phyloP scores from a whole-genome alignment of 305 asterid genomes.

The Solanum hybrid region DNA sequence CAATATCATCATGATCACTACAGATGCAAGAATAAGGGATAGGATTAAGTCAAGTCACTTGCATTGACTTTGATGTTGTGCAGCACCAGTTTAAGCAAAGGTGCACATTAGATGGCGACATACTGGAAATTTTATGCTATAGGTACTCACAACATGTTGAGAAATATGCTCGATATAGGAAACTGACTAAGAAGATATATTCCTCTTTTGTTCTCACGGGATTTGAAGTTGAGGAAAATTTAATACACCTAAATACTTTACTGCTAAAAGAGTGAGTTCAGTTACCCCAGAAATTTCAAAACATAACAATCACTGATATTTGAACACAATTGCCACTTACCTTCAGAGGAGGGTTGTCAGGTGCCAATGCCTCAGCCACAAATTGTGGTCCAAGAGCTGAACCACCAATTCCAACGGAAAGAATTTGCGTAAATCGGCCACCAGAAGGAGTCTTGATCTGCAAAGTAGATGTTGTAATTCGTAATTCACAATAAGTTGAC shows the following conservation, averaged over 20 bases:
- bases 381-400: conserved; percentile 99
- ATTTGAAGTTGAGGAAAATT: not conserved
- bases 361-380: conserved; percentile 99
- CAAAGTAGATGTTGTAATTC: not conserved
- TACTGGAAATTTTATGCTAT: not conserved
- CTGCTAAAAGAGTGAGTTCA: not conserved
- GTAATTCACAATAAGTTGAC: not conserved
- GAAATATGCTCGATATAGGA: not conserved
- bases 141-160: not conserved
- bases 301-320: not conserved
- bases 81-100: not conserved
- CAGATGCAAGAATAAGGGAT: not conserved
- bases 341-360: conserved; percentile 99
- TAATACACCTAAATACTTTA: not conserved
- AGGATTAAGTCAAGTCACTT: not conserved
- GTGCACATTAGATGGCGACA: not conserved
- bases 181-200: not conserved
- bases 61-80: not conserved
- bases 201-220: not conserved
- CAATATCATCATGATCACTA: not conserved
- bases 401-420: conserved; percentile 97
- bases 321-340: conserved; percentile 19
- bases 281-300: not conserved
- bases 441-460: conserved; percentile 78
- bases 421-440: conserved; percentile 70